Evolutionary conservation across 2,329 filamentous ascomycete genomes (phyloP).

Genomic region (Leptosphaerulina australis): DNA sequence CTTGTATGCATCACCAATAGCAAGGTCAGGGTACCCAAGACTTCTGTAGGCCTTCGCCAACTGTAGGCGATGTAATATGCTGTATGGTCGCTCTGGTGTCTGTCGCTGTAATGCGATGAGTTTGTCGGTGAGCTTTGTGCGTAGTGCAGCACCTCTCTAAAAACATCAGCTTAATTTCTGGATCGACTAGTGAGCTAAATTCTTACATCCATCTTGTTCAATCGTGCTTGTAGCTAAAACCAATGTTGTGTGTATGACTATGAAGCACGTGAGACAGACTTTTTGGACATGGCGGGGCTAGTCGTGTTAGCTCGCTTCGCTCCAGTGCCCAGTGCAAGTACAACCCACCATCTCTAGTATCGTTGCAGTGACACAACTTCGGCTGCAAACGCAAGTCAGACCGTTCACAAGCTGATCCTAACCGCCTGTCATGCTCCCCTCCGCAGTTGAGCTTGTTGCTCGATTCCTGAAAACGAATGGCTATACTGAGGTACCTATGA

Average conservation of each 20-base stretch:
- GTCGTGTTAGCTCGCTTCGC: constrained; percentile 15
- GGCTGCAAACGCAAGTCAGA: not conserved
- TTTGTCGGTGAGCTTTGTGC: constrained; percentile 22
- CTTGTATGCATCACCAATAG: constrained; percentile 86
- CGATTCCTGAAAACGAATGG: constrained; percentile 50
- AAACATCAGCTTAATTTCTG: not conserved
- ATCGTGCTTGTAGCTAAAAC: not conserved
- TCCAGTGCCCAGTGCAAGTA: not conserved
- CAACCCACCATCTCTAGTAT: constrained; percentile 3
- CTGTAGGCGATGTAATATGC: constrained; percentile 55
- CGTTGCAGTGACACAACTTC: constrained; percentile 4
- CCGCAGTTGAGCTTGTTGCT: constrained; percentile 51
- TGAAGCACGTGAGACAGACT: constrained; percentile 16
- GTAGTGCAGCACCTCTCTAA: constrained; percentile 9
- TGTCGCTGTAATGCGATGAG: constrained; percentile 34
- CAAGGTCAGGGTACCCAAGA: constrained; percentile 87
- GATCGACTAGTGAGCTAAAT: not conserved
- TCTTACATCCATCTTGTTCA: constrained; percentile 8
- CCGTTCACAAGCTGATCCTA: not conserved
- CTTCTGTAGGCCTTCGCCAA: constrained; percentile 73
- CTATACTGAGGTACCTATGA: constrained; percentile 49
- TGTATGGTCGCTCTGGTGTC: constrained; percentile 44
- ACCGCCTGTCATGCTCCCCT: constrained; percentile 39
- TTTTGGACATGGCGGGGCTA: constrained; percentile 11
- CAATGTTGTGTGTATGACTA: not conserved